Base-by-base conservation (phyloP, 768 basidiomycete genomes). In the Russula brevipes region DNA sequence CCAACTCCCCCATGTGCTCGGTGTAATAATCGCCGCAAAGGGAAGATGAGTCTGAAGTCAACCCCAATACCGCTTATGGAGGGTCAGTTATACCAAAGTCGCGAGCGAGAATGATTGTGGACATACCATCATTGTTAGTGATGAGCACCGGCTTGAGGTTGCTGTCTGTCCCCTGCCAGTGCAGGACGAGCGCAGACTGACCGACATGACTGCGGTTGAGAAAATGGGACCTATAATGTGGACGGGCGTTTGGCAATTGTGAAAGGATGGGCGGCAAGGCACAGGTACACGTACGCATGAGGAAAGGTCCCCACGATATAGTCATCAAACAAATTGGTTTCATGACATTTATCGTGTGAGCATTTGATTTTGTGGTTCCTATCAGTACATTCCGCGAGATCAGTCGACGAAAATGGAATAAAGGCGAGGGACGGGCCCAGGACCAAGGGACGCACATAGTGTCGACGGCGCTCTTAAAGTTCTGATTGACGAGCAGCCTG, bases 141-240 rank as follows among this genome's bases (percentile, higher is more conserved):
- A 64, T 33, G 42, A 60, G 45, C 41, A 60, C 54, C 8, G 63
- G 63, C 9, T 56, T 45, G 10, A 51, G 24, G 35, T 5, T 16
- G 17, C 7, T 42, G 24, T 60, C 41, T 2, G 49, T 45, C 33
- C 63, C 63, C 42, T 50, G 58, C 63, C 58, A 64, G 14, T 50
- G 54, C 9, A 56, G 33, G 35, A 64, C 47, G 19, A 64, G 9
- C 17, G 63, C 63, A 2, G 58, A 60, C 30, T 45, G 7, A 8
- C 41, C 46, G 2, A 60, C 35, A 9, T 55, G 3, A 5, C 54
- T 56, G 12, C 53, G 44, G n/a, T 56, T 36, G 33, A 64, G 53
- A n/a, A 54, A 50, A 39, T 10, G 38, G 1, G 42, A 3, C 38
- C 62, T 63, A 24, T 12, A 16, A 54, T 5, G 12, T 33, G 6